Percentiles rank a stretch among this genome's conserved stretches.
These are phyloP conservation scores for Myrica gale DNA, from an alignment of 306 rosid genomes.

Conservation along the genomic window DNA sequence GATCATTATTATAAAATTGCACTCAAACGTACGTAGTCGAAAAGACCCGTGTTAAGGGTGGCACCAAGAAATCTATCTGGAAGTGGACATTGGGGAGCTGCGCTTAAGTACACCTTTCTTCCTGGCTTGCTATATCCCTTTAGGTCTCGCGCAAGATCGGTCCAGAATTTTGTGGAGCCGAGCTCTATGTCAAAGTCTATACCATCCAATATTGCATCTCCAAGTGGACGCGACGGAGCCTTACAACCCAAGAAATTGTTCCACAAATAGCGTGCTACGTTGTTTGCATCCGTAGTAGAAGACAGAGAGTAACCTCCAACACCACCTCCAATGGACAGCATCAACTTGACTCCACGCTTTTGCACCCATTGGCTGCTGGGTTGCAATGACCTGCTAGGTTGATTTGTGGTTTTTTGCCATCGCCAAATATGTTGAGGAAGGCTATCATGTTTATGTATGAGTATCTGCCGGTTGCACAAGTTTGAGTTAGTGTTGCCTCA, in stretches of 20 bases:
- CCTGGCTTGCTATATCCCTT: slow-evolving; percentile 22
- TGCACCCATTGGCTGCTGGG: slow-evolving; percentile 36
- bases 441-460: slow-evolving; percentile 44
- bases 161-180: slow-evolving; percentile 28
- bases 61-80: slow-evolving; percentile 32
- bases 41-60: slow-evolving; percentile 38
- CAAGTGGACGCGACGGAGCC: slow-evolving; percentile 44
- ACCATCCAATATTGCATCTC: slow-evolving; percentile 49
- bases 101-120: slow-evolving; percentile 37
- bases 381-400: slow-evolving; percentile 51
- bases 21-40: slow-evolving; percentile 57
- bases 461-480: slow-evolving; percentile 49
- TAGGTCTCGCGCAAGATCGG: slow-evolving; percentile 32
- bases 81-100: slow-evolving; percentile 57
- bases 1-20: slow-evolving; percentile 55
- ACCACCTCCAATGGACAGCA: slow-evolving; percentile 48
- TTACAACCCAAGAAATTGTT: slow-evolving; percentile 48
- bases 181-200: slow-evolving; percentile 49
- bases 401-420: slow-evolving; percentile 36
- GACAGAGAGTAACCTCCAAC: slow-evolving; percentile 36
- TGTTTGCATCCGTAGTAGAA: slow-evolving; percentile 43
- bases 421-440: slow-evolving; percentile 34
- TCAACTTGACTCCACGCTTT: slow-evolving; percentile 43
- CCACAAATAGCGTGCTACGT: slow-evolving; percentile 48
- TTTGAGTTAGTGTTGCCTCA: slow-evolving; percentile 45